phyloP scores from a whole-genome alignment of 768 basidiomycete species.

The Serendipita sp. region DNA sequence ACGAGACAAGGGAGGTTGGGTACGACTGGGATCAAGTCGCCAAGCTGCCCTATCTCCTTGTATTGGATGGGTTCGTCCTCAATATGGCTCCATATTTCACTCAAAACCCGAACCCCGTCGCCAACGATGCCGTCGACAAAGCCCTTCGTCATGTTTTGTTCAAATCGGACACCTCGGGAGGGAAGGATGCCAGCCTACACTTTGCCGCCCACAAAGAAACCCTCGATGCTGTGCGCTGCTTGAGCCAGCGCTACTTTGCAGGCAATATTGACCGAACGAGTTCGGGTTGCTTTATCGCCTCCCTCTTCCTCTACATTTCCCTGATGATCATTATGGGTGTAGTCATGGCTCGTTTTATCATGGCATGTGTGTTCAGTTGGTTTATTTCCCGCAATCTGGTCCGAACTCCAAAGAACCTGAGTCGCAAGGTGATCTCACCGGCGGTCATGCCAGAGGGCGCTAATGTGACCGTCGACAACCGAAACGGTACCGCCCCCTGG shows the following conservation, averaged over 20 bases:
- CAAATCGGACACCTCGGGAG: constrained; percentile 32
- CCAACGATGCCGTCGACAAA: constrained; percentile 62
- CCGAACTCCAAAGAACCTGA: constrained; percentile 59
- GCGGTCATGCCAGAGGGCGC: constrained; percentile 95
- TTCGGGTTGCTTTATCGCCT: constrained; percentile 86
- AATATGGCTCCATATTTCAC: constrained; percentile 79
- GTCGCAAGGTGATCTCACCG: constrained; percentile 77
- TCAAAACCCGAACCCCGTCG: constrained; percentile 49
- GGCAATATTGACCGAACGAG: constrained; percentile 95
- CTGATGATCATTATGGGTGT: constrained; percentile 83
- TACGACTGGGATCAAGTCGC: constrained; percentile 87
- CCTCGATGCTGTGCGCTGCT: constrained; percentile 56
- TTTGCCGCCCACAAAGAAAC: constrained; percentile 61
- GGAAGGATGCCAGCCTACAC: constrained; percentile 81
- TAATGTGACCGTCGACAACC: constrained; percentile 84
- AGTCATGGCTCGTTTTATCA: constrained; percentile 79
- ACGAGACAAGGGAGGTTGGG: constrained; percentile 58
- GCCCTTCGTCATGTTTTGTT: constrained; percentile 64
- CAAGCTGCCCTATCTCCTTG: constrained; percentile 55
- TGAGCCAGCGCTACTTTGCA: constrained; percentile 73
- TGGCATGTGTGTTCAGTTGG: constrained; percentile 98
- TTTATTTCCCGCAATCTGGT: constrained; percentile 75
- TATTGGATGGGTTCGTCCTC: constrained; percentile 85
- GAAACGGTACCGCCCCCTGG: constrained; percentile 90
- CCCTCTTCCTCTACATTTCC: constrained; percentile 76